Evolutionary conservation across 176 grass and related monocot species (phyloP).

Genomic region (Calamus simplicifolius): DNA sequence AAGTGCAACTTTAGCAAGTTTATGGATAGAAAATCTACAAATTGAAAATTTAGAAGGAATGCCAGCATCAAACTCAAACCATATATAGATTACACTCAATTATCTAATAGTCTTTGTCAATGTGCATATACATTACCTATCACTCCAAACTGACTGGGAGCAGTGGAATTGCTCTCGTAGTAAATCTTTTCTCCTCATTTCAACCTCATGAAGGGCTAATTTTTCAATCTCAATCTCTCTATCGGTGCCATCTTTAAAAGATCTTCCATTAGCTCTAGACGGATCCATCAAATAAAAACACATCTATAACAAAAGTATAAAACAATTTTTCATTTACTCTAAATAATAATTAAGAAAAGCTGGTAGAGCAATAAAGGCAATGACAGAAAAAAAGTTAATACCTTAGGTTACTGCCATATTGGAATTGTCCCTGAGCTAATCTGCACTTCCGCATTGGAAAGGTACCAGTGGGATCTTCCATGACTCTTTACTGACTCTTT

Average conservation of each 20-base stretch:
- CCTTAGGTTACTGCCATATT: conserved; percentile 99
- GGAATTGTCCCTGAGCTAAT: conserved; percentile 75
- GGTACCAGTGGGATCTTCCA: conserved; percentile 74
- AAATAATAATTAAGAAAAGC: too few species aligned
- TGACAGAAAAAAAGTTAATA: conserved; percentile 25
- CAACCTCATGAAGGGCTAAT: conserved; percentile 59
- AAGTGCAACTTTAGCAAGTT: too few species aligned
- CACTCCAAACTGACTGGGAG: conserved; percentile 47
- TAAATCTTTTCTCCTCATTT: conserved; percentile 74
- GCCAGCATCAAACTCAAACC: too few species aligned
- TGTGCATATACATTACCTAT: conserved; percentile 39
- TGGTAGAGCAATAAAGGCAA: too few species aligned
- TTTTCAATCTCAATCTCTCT: conserved; percentile 96
- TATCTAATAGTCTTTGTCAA: too few species aligned
- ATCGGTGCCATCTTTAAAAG: conserved; percentile 18
- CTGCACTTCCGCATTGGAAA: conserved; percentile 95
- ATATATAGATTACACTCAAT: too few species aligned
- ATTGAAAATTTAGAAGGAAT: too few species aligned
- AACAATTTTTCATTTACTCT: background rate
- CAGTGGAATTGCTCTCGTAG: conserved; percentile 80
- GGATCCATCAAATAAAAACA: conserved; percentile 78
- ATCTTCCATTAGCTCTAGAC: conserved; percentile 23
- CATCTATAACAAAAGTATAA: conserved; percentile 53
- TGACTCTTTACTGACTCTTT: conserved; percentile 46
- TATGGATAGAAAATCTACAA: too few species aligned